Evolutionary conservation across 805 yeast species (phyloP).

Genomic region (Helenozyma baotianmanensis): DNA sequence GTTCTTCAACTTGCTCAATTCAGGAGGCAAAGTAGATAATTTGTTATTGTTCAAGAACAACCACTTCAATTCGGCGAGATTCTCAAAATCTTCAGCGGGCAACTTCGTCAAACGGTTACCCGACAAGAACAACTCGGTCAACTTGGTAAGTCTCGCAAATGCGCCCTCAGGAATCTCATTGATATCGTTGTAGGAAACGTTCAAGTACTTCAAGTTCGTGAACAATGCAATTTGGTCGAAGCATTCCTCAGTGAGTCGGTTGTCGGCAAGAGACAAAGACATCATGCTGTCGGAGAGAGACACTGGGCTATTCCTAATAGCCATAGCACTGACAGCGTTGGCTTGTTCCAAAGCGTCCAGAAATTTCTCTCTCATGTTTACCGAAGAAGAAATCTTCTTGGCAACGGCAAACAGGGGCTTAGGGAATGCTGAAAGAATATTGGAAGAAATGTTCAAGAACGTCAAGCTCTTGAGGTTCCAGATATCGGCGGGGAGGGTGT

Average conservation of each 20-base stretch:
- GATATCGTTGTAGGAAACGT: constrained; percentile 79
- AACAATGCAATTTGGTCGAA: constrained; percentile 64
- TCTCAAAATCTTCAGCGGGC: constrained; percentile 81
- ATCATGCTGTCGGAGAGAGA: constrained; percentile 49
- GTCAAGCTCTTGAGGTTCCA: constrained; percentile 59
- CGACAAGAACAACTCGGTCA: constrained; percentile 68
- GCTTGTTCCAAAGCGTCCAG: background rate
- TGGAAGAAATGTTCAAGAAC: constrained; percentile 67
- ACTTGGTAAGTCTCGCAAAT: constrained; percentile 47
- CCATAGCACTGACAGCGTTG: background rate
- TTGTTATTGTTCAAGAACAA: constrained; percentile 79
- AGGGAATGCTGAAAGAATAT: constrained; percentile 58
- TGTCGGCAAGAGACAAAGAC: constrained; percentile 70
- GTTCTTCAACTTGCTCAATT: constrained; percentile 61
- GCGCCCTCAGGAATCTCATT: constrained; percentile 79
- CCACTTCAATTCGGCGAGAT: constrained; percentile 51
- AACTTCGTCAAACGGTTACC: constrained; percentile 78
- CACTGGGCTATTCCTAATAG: background rate
- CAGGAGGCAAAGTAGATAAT: constrained; percentile 84
- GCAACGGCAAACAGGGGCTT: constrained; percentile 39
- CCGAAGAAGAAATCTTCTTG: constrained; percentile 29
- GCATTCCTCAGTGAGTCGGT: constrained; percentile 72
- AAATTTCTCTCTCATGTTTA: constrained; percentile 11
- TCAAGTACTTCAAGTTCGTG: constrained; percentile 54
- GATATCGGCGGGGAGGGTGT: constrained; percentile 59